Evolutionary conservation across 169 alveolate species (phyloP).

Genomic region (Plasmodium inui): DNA sequence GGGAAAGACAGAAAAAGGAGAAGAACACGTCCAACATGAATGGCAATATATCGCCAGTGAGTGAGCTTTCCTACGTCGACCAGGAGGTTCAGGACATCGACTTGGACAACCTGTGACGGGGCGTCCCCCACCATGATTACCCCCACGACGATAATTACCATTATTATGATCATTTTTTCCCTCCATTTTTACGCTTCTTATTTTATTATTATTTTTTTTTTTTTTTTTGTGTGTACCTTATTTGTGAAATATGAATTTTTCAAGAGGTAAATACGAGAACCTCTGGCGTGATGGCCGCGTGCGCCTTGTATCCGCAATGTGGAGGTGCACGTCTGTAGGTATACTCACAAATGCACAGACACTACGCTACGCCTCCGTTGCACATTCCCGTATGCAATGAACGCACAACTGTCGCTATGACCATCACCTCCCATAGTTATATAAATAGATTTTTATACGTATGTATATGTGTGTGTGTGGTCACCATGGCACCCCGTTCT

Average conservation of each 20-base stretch:
- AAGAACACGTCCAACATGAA: conserved; percentile 31
- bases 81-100: conserved; percentile 64
- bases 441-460: neutral
- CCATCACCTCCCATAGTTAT: conserved; percentile 6
- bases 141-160: neutral
- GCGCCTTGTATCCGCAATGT: neutral
- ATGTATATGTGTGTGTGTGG: neutral
- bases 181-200: neutral
- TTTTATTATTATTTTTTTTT: neutral
- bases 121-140: too few relatives aligned
- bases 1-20: conserved; percentile 79
- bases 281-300: neutral
- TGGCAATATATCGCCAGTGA: conserved; percentile 68
- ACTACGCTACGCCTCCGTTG: neutral
- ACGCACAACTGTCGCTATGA: neutral
- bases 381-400: neutral
- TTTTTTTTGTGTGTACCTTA: conserved; percentile 22
- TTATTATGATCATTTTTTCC: neutral
- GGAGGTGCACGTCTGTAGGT: neutral
- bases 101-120: conserved; percentile 39
- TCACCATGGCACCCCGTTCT: neutral
- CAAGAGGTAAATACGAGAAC: neutral
- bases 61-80: conserved; percentile 65
- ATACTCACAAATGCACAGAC: neutral
- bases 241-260: conserved; percentile 22